These are phyloP conservation scores for Strigomonas culicis DNA, from an alignment of 208 protist species.

Conservation along the genomic window DNA sequence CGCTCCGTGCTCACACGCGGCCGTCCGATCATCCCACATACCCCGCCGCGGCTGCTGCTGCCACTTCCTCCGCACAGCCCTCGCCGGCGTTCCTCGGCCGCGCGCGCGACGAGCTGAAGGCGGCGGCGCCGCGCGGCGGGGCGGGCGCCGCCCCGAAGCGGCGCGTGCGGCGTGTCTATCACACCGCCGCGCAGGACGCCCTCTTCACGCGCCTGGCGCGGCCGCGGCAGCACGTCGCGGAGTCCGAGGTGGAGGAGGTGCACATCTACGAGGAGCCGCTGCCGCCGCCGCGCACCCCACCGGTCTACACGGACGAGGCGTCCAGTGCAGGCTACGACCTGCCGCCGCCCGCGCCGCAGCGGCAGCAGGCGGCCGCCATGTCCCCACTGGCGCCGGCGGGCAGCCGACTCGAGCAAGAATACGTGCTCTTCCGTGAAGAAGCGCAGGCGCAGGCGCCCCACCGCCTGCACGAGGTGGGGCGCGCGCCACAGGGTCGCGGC, in stretches of 20 bases:
- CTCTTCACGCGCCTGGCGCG: conserved; percentile 39
- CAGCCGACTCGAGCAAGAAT: too few species aligned
- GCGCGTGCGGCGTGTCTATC: background rate
- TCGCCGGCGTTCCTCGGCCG: too few species aligned
- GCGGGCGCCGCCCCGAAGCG: background rate
- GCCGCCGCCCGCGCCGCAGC: background rate
- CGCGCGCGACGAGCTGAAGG: too few species aligned
- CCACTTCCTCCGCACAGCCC: background rate
- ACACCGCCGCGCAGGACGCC: conserved; percentile 20
- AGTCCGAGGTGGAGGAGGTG: conserved; percentile 20
- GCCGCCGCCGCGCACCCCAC: background rate
- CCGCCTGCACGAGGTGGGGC: too few species aligned
- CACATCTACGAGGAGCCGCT: conserved; percentile 6
- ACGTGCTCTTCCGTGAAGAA: too few species aligned
- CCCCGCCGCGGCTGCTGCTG: background rate
- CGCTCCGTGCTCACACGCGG: too few species aligned
- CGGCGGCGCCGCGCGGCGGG: background rate
- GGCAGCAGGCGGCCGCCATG: background rate
- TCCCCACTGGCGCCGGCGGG: background rate
- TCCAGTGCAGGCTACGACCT: background rate
- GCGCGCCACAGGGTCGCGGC: too few species aligned
- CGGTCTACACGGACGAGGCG: background rate
- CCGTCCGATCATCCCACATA: background rate
- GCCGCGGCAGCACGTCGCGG: conserved; percentile 22
- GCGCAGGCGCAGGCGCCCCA: too few species aligned